phyloP scores from a whole-genome alignment of 2,329 filamentous ascomycete genomes.

The Plenodomus lindquistii region DNA sequence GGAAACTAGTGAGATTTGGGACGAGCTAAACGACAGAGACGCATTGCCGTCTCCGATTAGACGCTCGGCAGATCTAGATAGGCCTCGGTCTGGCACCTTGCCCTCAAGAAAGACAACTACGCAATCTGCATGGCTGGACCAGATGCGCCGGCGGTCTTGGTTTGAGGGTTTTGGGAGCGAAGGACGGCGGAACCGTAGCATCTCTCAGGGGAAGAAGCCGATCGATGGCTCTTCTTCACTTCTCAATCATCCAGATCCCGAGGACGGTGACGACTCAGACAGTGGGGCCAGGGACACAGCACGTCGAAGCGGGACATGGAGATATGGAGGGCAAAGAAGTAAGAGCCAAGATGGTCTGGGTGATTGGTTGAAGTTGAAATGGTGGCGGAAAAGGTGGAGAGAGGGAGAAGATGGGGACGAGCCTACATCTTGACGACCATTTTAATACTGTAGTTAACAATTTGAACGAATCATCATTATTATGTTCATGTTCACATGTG shows the following conservation, averaged over 20 bases:
- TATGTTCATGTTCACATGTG: background rate
- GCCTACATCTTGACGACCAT: slow-evolving; percentile 15
- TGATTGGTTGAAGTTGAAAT: slow-evolving; percentile 45
- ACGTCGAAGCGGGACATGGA: slow-evolving; percentile 32
- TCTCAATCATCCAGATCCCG: slow-evolving; percentile 32
- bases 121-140: slow-evolving; percentile 37
- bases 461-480: slow-evolving; percentile 6
- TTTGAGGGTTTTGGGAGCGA: slow-evolving; percentile 32
- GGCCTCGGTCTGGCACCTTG: slow-evolving; percentile 40
- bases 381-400: slow-evolving; percentile 44
- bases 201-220: slow-evolving; percentile 36
- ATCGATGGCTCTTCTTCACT: slow-evolving; percentile 26
- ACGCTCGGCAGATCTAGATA: slow-evolving; percentile 36
- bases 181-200: slow-evolving; percentile 25
- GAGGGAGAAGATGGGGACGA: slow-evolving; percentile 29
- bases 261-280: slow-evolving; percentile 37
- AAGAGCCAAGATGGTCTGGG: slow-evolving; percentile 32
- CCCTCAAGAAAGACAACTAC: slow-evolving; percentile 32
- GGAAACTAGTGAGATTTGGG: slow-evolving; percentile 83
- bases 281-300: slow-evolving; percentile 23
- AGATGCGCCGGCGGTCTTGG: slow-evolving; percentile 43
- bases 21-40: slow-evolving; percentile 72
- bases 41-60: slow-evolving; percentile 31
- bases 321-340: slow-evolving; percentile 20
- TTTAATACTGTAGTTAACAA: slow-evolving; percentile 3